Conservation (phyloP, 1,284 basidiomycete species). For the Cerrena zonata region DNA sequence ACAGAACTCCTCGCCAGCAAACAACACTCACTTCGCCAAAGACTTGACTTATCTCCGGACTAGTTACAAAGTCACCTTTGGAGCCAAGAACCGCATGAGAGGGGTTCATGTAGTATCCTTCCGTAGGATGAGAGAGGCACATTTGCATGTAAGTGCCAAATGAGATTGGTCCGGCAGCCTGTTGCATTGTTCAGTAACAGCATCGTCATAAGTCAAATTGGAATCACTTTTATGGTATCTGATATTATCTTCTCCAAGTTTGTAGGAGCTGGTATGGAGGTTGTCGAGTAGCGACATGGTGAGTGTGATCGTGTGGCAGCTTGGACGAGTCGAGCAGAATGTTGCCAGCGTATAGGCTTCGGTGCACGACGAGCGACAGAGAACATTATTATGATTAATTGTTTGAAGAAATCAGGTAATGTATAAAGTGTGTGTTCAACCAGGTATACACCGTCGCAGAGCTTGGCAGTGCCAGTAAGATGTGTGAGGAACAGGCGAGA, state of each 20-base stretch:
- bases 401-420: no score
- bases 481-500: no score
- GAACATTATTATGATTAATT: no score
- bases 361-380: no score
- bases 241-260: conserved; percentile 60
- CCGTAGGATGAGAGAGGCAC: conserved; percentile 78
- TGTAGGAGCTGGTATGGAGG: no score
- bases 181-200: conserved; percentile 2
- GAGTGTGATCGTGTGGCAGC: no score
- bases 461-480: no score
- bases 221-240: conserved; percentile 59
- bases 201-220: neutral
- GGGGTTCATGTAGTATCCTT: conserved; percentile 85
- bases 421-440: no score
- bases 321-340: no score
- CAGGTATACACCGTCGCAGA: no score
- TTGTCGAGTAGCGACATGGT: no score
- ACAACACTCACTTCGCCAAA: conserved; percentile 82
- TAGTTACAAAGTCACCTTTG: conserved; percentile 91
- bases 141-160: conserved; percentile 85
- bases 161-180: conserved; percentile 84
- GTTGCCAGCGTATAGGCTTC: no score
- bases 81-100: conserved; percentile 75
- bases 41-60: conserved; percentile 92
- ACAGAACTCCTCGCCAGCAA: conserved; percentile 6